Evolutionary conservation across 495 filamentous ascomycete species (phyloP).

Genomic region (Annulohypoxylon maeteangense): DNA sequence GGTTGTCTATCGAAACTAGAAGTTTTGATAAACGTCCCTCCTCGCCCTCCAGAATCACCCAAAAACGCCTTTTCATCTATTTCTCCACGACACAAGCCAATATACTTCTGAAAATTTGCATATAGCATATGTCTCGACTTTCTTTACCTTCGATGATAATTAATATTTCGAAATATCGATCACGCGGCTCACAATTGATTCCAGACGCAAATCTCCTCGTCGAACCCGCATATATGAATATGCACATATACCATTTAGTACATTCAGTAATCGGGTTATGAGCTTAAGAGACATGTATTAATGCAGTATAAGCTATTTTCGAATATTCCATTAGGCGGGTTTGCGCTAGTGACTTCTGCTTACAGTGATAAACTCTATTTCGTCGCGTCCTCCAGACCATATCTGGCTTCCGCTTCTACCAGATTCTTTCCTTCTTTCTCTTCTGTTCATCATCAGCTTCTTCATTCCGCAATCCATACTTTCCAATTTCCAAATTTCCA

Average conservation of each 20-base stretch:
- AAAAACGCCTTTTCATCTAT: constrained; percentile 21
- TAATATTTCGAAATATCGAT: not conserved
- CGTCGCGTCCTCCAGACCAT: not conserved
- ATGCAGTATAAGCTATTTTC: not conserved
- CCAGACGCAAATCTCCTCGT: constrained; percentile 21
- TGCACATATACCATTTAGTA: constrained; percentile 1
- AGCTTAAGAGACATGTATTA: not conserved
- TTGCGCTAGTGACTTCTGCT: not conserved
- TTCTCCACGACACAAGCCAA: constrained; percentile 1
- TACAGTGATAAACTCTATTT: constrained; percentile 17
- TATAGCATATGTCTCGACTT: not conserved
- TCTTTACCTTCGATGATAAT: not conserved
- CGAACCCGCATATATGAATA: constrained; percentile 21
- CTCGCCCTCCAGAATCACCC: not conserved
- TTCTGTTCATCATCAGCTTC: constrained; percentile 4
- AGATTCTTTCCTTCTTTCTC: not conserved
- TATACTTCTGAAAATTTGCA: not conserved
- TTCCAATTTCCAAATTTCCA: constrained; percentile 11
- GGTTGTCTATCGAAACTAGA: not conserved
- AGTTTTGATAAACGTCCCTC: constrained; percentile 17
- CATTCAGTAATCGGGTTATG: constrained; percentile 3
- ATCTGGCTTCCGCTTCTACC: not conserved
- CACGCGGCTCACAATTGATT: constrained; percentile 8
- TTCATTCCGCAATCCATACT: constrained; percentile 12
- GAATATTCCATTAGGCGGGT: not conserved